These are phyloP conservation scores for Barnettozyma californica DNA, from an alignment of 805 yeast genomes.

Conservation along the genomic window DNA sequence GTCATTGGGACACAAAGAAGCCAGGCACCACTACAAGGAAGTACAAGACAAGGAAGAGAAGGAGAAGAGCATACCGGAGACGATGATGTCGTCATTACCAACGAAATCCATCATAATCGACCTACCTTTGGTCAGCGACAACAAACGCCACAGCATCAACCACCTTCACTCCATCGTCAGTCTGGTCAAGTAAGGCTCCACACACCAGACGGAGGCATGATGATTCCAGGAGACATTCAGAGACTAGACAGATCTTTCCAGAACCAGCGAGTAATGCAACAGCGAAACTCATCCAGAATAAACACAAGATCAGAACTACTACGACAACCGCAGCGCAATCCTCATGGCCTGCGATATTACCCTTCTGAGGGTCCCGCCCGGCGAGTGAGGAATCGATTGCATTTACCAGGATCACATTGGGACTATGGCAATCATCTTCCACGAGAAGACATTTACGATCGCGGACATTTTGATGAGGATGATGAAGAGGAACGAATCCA, in stretches of 20 bases:
- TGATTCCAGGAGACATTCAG: background rate
- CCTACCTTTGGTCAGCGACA: background rate
- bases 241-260: background rate
- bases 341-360: background rate
- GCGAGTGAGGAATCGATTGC: background rate
- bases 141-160: background rate
- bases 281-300: background rate
- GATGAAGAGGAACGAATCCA: slow-evolving; percentile 1
- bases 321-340: background rate
- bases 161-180: background rate
- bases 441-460: background rate
- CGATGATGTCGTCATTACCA: background rate
- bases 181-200: slow-evolving; percentile 5
- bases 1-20: slow-evolving; percentile 2
- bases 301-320: background rate
- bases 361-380: background rate
- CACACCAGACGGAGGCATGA: slow-evolving; percentile 9
- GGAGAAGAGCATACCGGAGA: background rate
- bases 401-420: background rate
- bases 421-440: slow-evolving; percentile 1
- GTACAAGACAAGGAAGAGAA: background rate
- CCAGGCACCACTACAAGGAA: background rate
- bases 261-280: background rate
- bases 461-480: background rate
- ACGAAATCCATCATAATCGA: background rate